Conservation (phyloP, 768 basidiomycete species). For the Lactarius trivialis region DNA sequence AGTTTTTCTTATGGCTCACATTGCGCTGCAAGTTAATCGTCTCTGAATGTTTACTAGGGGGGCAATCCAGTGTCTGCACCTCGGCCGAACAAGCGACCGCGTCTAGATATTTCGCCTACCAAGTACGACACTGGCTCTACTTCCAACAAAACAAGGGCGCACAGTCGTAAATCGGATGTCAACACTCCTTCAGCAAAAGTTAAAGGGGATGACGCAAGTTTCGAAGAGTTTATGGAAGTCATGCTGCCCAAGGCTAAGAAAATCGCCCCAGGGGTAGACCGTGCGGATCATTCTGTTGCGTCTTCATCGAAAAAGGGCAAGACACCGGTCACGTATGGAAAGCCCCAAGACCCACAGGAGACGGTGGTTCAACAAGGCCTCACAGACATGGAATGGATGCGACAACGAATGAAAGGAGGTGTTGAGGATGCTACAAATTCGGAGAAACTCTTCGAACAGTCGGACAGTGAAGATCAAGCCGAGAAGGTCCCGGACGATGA, state of each 20-base stretch:
- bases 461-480: slow-evolving; percentile 45
- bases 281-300: slow-evolving; percentile 22
- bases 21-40: background rate
- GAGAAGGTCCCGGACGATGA: slow-evolving; percentile 15
- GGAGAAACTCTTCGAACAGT: slow-evolving; percentile 54
- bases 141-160: slow-evolving; percentile 4
- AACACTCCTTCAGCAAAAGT: slow-evolving; percentile 10
- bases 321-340: background rate
- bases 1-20: slow-evolving; percentile 27
- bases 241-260: slow-evolving; percentile 61
- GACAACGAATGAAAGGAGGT: slow-evolving; percentile 48
- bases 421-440: slow-evolving; percentile 32
- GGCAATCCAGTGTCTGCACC: slow-evolving; percentile 61
- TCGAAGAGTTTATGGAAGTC: slow-evolving; percentile 65
- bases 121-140: slow-evolving; percentile 24
- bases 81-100: slow-evolving; percentile 63
- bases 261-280: slow-evolving; percentile 62
- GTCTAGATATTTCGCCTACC: slow-evolving; percentile 35
- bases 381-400: slow-evolving; percentile 75
- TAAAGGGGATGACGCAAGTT: slow-evolving; percentile 30
- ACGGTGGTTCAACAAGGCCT: slow-evolving; percentile 34
- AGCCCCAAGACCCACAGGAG: slow-evolving; percentile 10
- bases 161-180: slow-evolving; percentile 5
- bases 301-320: slow-evolving; percentile 24
- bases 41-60: slow-evolving; percentile 37